Conservation (phyloP, 495 filamentous ascomycete species). For the Aspergillus conjunctus region DNA sequence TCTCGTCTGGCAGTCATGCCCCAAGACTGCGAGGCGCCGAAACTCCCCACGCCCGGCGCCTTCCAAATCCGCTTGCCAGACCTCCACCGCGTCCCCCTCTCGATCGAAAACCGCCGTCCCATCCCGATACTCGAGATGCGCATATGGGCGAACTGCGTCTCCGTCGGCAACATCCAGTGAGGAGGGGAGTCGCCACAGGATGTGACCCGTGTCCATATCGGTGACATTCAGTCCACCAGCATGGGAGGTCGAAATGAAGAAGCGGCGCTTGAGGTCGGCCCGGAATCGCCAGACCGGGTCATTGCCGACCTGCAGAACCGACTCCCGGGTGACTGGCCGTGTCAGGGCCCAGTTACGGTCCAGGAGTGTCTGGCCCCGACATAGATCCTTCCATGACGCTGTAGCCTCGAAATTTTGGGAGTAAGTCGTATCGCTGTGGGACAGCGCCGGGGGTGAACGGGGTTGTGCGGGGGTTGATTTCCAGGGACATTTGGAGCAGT, state of each 20-base stretch:
- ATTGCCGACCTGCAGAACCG: slow-evolving; percentile 41
- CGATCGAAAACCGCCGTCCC: slow-evolving; percentile 46
- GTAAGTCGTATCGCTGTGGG: slow-evolving; percentile 19
- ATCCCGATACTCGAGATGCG: slow-evolving; percentile 47
- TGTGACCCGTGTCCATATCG: slow-evolving; percentile 40
- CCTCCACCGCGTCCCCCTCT: slow-evolving; percentile 42
- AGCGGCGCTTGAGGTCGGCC: slow-evolving; percentile 43
- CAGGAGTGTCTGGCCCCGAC: slow-evolving; percentile 40
- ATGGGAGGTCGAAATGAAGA: slow-evolving; percentile 43
- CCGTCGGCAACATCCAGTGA: slow-evolving; percentile 30
- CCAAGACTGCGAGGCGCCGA: slow-evolving; percentile 38
- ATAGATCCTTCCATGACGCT: slow-evolving; percentile 42
- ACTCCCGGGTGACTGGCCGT: slow-evolving; percentile 34
- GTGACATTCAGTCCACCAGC: slow-evolving; percentile 43
- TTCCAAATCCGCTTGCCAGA: slow-evolving; percentile 40
- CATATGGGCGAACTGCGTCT: slow-evolving; percentile 37
- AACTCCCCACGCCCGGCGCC: slow-evolving; percentile 39
- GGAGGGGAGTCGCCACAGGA: slow-evolving; percentile 43
- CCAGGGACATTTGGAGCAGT: slow-evolving; percentile 27
- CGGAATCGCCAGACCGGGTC: slow-evolving; percentile 45
- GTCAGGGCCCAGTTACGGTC: slow-evolving; percentile 38
- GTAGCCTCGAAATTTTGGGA: slow-evolving; percentile 30
- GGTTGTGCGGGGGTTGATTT: slow-evolving; percentile 21
- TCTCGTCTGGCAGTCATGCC: slow-evolving; percentile 42
- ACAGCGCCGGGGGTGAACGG: not conserved